Evolutionary conservation across 345 rosid genomes (phyloP).

Genomic region (Lenwebbia sp.): DNA sequence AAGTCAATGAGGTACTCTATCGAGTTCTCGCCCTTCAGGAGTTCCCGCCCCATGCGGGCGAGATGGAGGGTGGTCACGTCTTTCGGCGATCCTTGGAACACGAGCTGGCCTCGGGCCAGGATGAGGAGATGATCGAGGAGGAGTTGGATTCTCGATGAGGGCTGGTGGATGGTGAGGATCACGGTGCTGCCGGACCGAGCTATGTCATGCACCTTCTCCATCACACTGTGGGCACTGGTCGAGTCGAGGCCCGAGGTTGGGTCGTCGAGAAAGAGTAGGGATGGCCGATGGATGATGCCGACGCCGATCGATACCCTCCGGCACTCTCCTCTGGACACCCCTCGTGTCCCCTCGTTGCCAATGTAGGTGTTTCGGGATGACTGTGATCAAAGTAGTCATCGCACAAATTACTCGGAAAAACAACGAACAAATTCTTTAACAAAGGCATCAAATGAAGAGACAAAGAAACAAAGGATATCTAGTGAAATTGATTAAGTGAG

Average conservation of each 20-base stretch:
- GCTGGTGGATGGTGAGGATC: constrained; percentile 58
- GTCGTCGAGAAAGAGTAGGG: constrained; percentile 47
- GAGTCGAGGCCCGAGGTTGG: constrained; percentile 63
- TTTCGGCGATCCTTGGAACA: constrained; percentile 48
- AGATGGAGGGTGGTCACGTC: constrained; percentile 41
- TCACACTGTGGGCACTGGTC: constrained; percentile 39
- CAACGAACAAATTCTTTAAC: background rate
- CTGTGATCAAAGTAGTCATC: background rate
- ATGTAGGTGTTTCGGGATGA: constrained; percentile 23
- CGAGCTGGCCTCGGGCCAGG: constrained; percentile 51
- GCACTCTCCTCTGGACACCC: constrained; percentile 51
- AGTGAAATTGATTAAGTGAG: background rate
- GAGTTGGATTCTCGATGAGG: constrained; percentile 40
- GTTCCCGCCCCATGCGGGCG: constrained; percentile 32
- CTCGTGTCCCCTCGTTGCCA: constrained; percentile 34
- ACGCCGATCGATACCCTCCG: constrained; percentile 46
- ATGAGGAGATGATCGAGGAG: constrained; percentile 50
- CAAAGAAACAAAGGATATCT: background rate
- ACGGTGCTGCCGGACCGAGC: constrained; percentile 54
- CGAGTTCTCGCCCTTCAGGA: constrained; percentile 40
- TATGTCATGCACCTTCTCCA: constrained; percentile 51
- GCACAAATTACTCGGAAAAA: background rate
- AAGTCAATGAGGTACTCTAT: constrained; percentile 47
- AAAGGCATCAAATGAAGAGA: background rate
- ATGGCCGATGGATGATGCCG: constrained; percentile 49